Evolutionary conservation across 2,329 filamentous ascomycete species (phyloP).

Genomic region (Microascus cirrosus): DNA sequence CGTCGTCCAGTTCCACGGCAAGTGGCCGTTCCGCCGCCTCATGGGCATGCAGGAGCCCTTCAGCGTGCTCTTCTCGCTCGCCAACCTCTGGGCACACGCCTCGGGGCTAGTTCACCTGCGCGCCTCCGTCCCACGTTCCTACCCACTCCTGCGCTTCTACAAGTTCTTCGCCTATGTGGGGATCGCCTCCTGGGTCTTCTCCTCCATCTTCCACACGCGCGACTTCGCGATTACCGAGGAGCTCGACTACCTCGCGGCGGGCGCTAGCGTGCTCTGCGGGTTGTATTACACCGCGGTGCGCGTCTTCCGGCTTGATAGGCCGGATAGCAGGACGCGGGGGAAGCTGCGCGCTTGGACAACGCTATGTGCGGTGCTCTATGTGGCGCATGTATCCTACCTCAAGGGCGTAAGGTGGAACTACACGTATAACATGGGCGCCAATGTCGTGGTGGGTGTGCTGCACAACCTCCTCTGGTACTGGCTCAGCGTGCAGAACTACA

Average conservation of each 20-base stretch:
- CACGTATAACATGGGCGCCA: constrained; percentile 95
- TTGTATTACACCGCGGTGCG: constrained; percentile 76
- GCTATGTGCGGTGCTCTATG: constrained; percentile 60
- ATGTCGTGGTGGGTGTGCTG: constrained; percentile 68
- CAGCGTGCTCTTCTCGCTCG: constrained; percentile 82
- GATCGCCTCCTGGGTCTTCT: constrained; percentile 75
- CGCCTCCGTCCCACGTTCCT: constrained; percentile 56
- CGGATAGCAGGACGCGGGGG: constrained; percentile 26
- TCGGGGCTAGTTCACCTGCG: constrained; percentile 63
- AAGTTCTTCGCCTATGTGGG: constrained; percentile 69
- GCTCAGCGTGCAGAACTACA: constrained; percentile 69
- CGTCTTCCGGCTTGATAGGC: constrained; percentile 68
- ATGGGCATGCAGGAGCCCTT: constrained; percentile 92
- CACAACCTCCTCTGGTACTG: constrained; percentile 79
- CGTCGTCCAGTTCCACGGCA: constrained; percentile 90
- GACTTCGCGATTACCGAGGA: constrained; percentile 84
- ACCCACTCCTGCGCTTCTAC: constrained; percentile 74
- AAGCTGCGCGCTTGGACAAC: constrained; percentile 65
- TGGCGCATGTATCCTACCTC: constrained; percentile 70
- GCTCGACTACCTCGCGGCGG: constrained; percentile 91
- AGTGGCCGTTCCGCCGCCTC: constrained; percentile 93
- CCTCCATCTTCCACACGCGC: constrained; percentile 83
- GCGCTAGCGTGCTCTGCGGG: constrained; percentile 81
- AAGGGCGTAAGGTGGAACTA: constrained; percentile 88
- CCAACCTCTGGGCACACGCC: constrained; percentile 82